phyloP scores from a whole-genome alignment of 2,329 filamentous ascomycete genomes.

The Exophiala alcalophila region DNA sequence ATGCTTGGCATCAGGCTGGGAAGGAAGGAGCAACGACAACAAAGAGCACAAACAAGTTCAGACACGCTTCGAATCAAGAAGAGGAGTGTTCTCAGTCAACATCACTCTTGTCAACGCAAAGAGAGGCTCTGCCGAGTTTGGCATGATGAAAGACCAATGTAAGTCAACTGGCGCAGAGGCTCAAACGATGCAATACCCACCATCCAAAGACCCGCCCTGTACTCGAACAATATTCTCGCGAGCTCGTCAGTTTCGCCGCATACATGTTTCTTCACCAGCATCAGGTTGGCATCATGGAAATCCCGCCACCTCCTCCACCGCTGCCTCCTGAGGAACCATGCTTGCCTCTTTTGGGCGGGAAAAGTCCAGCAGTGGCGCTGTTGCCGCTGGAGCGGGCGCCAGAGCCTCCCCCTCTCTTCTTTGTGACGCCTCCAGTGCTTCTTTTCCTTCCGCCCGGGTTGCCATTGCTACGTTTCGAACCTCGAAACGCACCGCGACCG shows the following conservation, averaged over 20 bases:
- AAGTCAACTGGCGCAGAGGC: no score
- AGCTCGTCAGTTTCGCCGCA: neutral
- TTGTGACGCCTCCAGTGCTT: slow-evolving; percentile 6
- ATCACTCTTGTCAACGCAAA: no score
- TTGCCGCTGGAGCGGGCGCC: slow-evolving; percentile 16
- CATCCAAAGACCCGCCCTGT: no score
- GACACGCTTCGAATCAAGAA: no score
- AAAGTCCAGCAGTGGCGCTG: slow-evolving; percentile 8
- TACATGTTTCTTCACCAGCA: neutral
- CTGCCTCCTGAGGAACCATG: slow-evolving; percentile 1
- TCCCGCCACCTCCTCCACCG: slow-evolving; percentile 27
- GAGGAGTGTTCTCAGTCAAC: no score
- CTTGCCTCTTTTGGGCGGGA: slow-evolving; percentile 14
- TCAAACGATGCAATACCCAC: no score
- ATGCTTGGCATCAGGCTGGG: slow-evolving; percentile 4
- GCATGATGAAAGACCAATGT: no score
- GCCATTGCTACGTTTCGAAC: slow-evolving; percentile 8
- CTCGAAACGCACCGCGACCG: slow-evolving; percentile 10
- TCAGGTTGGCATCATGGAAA: slow-evolving; percentile 42
- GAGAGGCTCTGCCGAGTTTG: no score
- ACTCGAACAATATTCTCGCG: no score
- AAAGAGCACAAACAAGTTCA: neutral
- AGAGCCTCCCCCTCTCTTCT: slow-evolving; percentile 18
- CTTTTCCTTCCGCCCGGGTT: slow-evolving; percentile 6
- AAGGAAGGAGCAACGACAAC: neutral